phyloP scores from a whole-genome alignment of 2,329 filamentous ascomycete genomes.

The Talaromyces sp. region DNA sequence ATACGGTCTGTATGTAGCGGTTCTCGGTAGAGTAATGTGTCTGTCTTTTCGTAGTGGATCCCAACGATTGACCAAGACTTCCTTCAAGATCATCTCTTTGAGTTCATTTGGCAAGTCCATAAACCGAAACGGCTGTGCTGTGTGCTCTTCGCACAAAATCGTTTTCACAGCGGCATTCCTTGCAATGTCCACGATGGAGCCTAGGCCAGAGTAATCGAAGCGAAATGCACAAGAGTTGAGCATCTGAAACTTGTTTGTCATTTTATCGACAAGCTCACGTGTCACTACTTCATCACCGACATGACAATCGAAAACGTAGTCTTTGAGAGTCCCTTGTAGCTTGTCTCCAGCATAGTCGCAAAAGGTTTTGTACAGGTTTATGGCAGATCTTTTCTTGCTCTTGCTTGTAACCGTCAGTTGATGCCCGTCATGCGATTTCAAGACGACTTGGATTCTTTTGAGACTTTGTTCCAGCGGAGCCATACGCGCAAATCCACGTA shows the following conservation, averaged over 20 bases:
- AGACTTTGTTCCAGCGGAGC: neutral
- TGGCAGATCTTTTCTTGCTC: constrained; percentile 12
- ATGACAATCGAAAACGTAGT: constrained; percentile 20
- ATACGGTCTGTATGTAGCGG: too few species aligned
- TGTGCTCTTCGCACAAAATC: neutral
- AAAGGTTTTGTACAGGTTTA: constrained; percentile 18
- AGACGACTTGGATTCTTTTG: constrained; percentile 5
- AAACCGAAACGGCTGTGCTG: constrained; percentile 16
- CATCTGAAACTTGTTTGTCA: constrained; percentile 16
- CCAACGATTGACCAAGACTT: constrained; percentile 11
- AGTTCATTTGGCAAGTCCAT: constrained; percentile 22
- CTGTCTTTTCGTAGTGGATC: neutral
- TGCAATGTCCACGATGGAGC: neutral
- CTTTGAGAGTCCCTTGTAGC: constrained; percentile 15
- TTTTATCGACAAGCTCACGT: neutral
- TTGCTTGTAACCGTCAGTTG: constrained; percentile 14
- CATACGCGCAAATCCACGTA: constrained; percentile 2
- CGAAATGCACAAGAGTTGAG: constrained; percentile 19
- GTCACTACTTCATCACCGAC: constrained; percentile 2
- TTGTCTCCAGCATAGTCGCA: constrained; percentile 10
- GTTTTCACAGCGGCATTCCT: neutral
- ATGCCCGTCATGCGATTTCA: constrained; percentile 16
- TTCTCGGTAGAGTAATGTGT: neutral
- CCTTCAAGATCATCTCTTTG: constrained; percentile 20
- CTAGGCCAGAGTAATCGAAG: constrained; percentile 7